Conservation (phyloP, 768 basidiomycete species). For the Chlorophyllum brunneum region DNA sequence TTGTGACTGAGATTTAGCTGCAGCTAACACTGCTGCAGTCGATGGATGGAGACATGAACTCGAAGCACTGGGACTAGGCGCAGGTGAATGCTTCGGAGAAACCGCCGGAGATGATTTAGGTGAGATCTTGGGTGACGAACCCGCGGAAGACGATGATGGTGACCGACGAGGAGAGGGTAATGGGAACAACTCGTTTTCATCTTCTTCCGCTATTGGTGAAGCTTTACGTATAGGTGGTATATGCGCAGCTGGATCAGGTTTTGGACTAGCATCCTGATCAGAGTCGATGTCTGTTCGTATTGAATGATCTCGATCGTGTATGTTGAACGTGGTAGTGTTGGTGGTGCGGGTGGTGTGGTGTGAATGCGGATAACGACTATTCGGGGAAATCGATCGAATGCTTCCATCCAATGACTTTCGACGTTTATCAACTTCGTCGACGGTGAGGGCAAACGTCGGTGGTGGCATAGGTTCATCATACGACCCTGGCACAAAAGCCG, state of each 20-base stretch:
- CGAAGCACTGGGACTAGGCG: slow-evolving; percentile 32
- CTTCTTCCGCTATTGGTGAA: slow-evolving; percentile 49
- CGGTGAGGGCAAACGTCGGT: slow-evolving; percentile 38
- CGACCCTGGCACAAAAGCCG: neutral
- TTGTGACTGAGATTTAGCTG: slow-evolving; percentile 14
- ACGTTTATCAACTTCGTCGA: slow-evolving; percentile 64
- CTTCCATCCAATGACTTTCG: slow-evolving; percentile 19
- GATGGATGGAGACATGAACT: slow-evolving; percentile 19
- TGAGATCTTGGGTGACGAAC: slow-evolving; percentile 4
- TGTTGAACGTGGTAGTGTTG: neutral
- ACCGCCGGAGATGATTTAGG: slow-evolving; percentile 18
- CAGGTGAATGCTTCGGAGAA: slow-evolving; percentile 24
- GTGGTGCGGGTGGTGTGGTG: neutral
- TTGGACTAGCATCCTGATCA: too few species aligned
- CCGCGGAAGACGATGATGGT: slow-evolving; percentile 21
- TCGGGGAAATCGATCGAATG: slow-evolving; percentile 11
- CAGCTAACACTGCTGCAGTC: slow-evolving; percentile 2
- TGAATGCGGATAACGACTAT: neutral
- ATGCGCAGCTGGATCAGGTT: too few species aligned
- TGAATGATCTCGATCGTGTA: slow-evolving; percentile 17
- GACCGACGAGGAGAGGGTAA: slow-evolving; percentile 59
- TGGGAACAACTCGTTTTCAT: slow-evolving; percentile 52
- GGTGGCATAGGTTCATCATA: slow-evolving; percentile 2
- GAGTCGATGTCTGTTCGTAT: too few species aligned
- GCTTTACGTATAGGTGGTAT: slow-evolving; percentile 14